Percentiles rank a stretch among this genome's conserved stretches.
These are phyloP conservation scores for Amylostereum chailletii DNA, from an alignment of 1,284 basidiomycete genomes.

Conservation along the genomic window DNA sequence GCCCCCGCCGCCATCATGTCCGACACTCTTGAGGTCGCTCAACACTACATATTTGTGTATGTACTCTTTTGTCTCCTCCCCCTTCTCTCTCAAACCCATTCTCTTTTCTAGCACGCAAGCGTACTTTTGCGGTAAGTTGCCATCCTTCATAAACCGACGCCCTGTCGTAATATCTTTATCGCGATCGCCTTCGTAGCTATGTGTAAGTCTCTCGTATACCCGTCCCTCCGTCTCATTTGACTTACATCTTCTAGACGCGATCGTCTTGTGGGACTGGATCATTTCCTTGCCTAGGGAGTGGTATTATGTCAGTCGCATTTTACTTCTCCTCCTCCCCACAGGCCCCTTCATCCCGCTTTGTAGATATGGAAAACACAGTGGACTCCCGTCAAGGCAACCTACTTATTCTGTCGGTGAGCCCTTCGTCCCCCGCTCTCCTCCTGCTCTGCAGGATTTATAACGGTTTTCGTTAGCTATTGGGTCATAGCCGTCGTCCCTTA, in stretches of 20 bases:
- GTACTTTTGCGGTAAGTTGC: constrained; percentile 69
- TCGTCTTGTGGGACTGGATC: constrained; percentile 77
- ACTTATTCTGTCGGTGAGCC: constrained; percentile 37
- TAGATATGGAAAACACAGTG: constrained; percentile 75
- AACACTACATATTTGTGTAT: constrained; percentile 44
- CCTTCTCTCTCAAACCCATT: background rate
- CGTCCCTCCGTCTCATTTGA: constrained; percentile 14
- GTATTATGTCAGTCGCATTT: constrained; percentile 43
- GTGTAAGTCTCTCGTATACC: constrained; percentile 40
- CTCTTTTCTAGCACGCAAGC: constrained; percentile 47
- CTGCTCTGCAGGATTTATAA: background rate
- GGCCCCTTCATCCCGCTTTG: constrained; percentile 7
- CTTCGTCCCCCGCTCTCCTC: too few relatives aligned
- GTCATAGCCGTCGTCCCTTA: constrained; percentile 69
- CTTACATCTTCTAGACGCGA: constrained; percentile 44
- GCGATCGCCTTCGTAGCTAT: constrained; percentile 41
- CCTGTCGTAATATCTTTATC: constrained; percentile 13
- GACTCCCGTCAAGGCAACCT: constrained; percentile 73
- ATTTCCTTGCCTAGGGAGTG: constrained; percentile 67
- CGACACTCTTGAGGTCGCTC: constrained; percentile 31
- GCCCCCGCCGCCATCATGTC: constrained; percentile 22
- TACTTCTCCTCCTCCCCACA: constrained; percentile 9
- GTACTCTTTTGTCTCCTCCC: constrained; percentile 26
- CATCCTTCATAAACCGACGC: background rate
- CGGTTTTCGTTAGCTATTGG: constrained; percentile 50